These are phyloP conservation scores for Myriangium duriaei DNA, from an alignment of 2,329 filamentous ascomycete species.

Conservation along the genomic window DNA sequence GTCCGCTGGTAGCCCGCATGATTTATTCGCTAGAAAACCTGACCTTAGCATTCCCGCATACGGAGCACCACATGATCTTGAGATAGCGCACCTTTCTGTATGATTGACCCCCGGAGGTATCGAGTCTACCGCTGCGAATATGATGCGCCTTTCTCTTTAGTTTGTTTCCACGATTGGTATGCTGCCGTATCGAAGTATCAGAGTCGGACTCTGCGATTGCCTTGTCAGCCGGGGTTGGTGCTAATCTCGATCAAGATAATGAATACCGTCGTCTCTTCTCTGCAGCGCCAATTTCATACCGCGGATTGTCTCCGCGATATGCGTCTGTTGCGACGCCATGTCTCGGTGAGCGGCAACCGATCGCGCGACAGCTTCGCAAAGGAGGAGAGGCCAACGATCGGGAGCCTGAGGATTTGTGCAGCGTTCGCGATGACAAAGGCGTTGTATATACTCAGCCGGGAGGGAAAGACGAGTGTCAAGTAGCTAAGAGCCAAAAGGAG, in stretches of 20 bases:
- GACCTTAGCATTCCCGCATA: not conserved
- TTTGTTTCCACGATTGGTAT: conserved; percentile 66
- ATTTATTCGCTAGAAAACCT: conserved; percentile 46
- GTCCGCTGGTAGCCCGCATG: conserved; percentile 61
- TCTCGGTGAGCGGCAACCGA: not conserved
- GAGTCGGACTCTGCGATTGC: conserved; percentile 58
- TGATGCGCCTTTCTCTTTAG: conserved; percentile 64
- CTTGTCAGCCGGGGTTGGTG: too few species aligned
- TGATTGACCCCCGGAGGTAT: conserved; percentile 51
- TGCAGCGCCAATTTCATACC: conserved; percentile 58
- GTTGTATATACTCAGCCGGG: too few species aligned
- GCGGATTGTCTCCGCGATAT: conserved; percentile 52
- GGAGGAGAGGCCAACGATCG: too few species aligned
- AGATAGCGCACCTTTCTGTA: conserved; percentile 56
- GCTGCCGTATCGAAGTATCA: conserved; percentile 56
- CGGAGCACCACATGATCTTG: not conserved
- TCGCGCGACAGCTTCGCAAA: too few species aligned
- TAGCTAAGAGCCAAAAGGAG: too few species aligned
- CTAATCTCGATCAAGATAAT: too few species aligned
- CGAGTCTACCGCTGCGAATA: conserved; percentile 56
- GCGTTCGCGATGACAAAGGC: too few species aligned
- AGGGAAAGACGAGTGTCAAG: too few species aligned
- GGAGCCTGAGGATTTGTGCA: too few species aligned
- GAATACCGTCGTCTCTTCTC: conserved; percentile 49
- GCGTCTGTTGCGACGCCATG: conserved; percentile 45